Conservation (phyloP, 768 basidiomycete genomes). For the Royoungia palumana region DNA sequence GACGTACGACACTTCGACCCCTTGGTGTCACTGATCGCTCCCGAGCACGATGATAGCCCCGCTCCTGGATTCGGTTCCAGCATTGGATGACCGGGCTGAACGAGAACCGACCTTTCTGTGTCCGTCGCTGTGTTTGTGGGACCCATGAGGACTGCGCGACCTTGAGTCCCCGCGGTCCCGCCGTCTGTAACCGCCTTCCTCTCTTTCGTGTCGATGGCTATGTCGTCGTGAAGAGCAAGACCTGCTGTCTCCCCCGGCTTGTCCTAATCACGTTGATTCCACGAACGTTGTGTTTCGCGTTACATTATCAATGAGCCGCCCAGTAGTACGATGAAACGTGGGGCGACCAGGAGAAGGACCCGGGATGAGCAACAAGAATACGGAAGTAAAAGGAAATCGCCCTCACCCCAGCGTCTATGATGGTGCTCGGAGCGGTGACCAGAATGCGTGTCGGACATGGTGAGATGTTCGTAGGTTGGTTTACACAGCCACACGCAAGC, state of each 20-base stretch:
- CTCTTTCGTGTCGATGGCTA: conserved; percentile 6
- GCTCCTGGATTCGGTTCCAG: conserved; percentile 4
- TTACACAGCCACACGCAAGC: no score
- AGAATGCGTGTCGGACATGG: conserved; percentile 16
- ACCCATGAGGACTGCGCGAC: conserved; percentile 18
- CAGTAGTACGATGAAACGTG: conserved; percentile 9
- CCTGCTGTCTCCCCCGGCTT: conserved; percentile 19
- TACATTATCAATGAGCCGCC: conserved; percentile 13
- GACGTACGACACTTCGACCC: conserved; percentile 32
- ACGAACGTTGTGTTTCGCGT: neutral
- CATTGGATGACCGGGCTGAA: neutral
- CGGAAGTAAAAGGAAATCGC: neutral
- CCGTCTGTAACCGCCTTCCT: conserved; percentile 5
- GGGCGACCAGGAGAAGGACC: conserved; percentile 25
- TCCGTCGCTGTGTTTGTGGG: conserved; percentile 2
- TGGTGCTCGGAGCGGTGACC: conserved; percentile 6
- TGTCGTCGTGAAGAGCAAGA: conserved; percentile 25
- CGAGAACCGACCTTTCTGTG: conserved; percentile 5
- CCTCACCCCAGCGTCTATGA: conserved; percentile 25
- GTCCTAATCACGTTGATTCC: conserved; percentile 11
- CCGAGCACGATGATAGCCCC: conserved; percentile 2
- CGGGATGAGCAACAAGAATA: conserved; percentile 21
- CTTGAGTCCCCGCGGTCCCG: conserved; percentile 19
- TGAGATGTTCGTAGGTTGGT: neutral
- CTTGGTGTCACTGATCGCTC: conserved; percentile 5